Base-by-base conservation (phyloP, 2,329 filamentous ascomycete genomes). In the Colletotrichum sp. region DNA sequence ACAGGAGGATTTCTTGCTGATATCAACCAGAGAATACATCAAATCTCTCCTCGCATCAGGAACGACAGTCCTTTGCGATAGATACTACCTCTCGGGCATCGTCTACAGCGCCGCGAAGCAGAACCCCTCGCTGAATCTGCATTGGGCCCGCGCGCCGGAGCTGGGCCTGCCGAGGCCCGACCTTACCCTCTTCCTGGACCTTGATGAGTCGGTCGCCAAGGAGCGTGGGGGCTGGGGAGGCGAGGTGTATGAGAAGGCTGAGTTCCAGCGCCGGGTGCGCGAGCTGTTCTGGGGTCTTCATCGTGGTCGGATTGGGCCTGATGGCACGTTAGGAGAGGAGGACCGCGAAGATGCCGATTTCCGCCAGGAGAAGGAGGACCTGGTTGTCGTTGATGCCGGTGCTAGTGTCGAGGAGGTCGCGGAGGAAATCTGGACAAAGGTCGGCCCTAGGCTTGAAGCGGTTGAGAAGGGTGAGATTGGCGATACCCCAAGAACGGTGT, bases 11-110 rank as follows among this genome's bases (percentile, higher is more conserved):
- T 21, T n/a, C 28, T 60, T 34, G n/a, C 56, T 66, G 52, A 18
- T 16, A 66, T 8, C n/a, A 62, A 30, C 12, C 75, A 91, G 90
- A 3, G 86, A 88, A 78, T 85, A 85, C 66, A 93, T 93, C 61
- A 81, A 87, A 21, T 72, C 84, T 2, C 86, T 91, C 8, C 84
- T 98, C 8, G 85, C 87, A 1, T 83, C 87, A 2, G 96, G 96
- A 10, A 93, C 89, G 24, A 97, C 92, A 0, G 89, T 99, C 36
- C 88, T 99, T 52, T 93, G 96, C 79, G 97, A 99, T 84, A 93
- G 97, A 64, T 99, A 98, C 87, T 98, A 97, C 83, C 96, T 98
- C 87, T 97, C 94, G 24, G 97, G 97, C 70, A 94, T 96, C 73
- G 95, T 98, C 66, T 99, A 98, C 87, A 95, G 93, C 28, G 95